phyloP scores from a whole-genome alignment of 768 basidiomycete genomes.

The Tylopilus subfusipes region DNA sequence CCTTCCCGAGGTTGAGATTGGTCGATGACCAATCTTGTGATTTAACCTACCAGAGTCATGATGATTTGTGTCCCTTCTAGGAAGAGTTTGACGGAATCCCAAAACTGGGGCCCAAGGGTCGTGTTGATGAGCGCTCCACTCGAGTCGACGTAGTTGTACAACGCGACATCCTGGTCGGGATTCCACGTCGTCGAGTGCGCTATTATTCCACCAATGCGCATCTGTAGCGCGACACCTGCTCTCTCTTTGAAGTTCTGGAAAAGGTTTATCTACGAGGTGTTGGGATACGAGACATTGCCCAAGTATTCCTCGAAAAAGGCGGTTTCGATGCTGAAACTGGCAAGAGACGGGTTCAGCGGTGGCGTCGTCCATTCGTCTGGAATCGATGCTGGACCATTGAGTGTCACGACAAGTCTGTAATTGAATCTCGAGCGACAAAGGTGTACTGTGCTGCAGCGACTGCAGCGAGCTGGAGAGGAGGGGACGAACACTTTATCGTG shows the following conservation, averaged over 20 bases:
- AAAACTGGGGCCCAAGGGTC: constrained; percentile 49
- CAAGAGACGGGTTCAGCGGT: constrained; percentile 41
- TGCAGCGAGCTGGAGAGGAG: neutral
- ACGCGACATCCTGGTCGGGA: constrained; percentile 30
- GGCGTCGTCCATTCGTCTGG: constrained; percentile 43
- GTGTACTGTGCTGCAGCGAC: constrained; percentile 10
- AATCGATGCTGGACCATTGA: constrained; percentile 40
- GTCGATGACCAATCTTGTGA: neutral
- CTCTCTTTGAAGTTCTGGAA: constrained; percentile 45
- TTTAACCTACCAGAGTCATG: constrained; percentile 39
- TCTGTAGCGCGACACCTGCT: constrained; percentile 43
- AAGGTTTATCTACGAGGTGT: constrained; percentile 41
- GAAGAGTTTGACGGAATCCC: constrained; percentile 41
- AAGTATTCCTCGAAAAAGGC: constrained; percentile 51
- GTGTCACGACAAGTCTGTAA: constrained; percentile 17
- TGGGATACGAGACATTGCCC: constrained; percentile 44
- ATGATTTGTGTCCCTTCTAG: constrained; percentile 46
- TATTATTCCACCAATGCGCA: constrained; percentile 53
- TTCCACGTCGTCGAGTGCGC: constrained; percentile 53
- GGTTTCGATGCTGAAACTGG: constrained; percentile 54
- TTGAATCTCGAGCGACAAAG: neutral
- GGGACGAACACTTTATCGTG: constrained; percentile 8
- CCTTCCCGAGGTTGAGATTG: constrained; percentile 27
- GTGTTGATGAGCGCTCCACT: constrained; percentile 45
- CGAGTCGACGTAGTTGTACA: constrained; percentile 42